Evolutionary conservation across 768 basidiomycete genomes (phyloP).

Genomic region (Tylopilus subfusipes): DNA sequence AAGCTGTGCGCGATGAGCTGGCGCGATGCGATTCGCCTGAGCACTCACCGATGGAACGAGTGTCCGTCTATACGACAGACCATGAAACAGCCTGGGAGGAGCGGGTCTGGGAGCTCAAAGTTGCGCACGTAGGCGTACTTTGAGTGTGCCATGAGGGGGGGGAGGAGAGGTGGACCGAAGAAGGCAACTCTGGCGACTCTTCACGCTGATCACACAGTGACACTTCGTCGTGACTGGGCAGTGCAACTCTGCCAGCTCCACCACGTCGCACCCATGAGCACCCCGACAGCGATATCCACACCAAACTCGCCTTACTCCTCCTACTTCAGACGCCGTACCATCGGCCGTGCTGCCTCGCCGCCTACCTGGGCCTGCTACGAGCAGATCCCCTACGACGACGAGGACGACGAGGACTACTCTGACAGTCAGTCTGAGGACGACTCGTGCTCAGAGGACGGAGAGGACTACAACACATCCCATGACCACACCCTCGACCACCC

Average conservation of each 20-base stretch:
- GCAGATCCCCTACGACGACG: conserved; percentile 73
- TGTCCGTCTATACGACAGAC: conserved; percentile 90
- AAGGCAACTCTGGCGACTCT: conserved; percentile 17
- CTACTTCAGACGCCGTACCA: conserved; percentile 60
- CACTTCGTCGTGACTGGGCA: neutral
- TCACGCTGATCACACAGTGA: conserved; percentile 14
- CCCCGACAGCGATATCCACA: conserved; percentile 20
- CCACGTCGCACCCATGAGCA: conserved; percentile 18
- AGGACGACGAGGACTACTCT: conserved; percentile 54
- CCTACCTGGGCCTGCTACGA: conserved; percentile 90
- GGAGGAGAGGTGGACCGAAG: conserved; percentile 2
- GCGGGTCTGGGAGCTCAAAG: conserved; percentile 84
- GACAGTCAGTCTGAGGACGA: conserved; percentile 51
- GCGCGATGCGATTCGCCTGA: neutral
- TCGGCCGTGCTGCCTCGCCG: conserved; percentile 78
- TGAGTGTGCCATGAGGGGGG: conserved; percentile 76
- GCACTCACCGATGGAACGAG: conserved; percentile 80
- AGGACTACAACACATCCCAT: conserved; percentile 46
- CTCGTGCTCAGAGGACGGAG: conserved; percentile 74
- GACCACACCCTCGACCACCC: conserved; percentile 30
- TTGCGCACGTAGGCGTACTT: conserved; percentile 86
- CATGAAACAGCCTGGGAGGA: conserved; percentile 81
- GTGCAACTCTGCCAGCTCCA: neutral
- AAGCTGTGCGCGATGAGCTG: conserved; percentile 49
- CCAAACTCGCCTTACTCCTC: conserved; percentile 27